Percentiles rank a stretch among this genome's conserved stretches.
phyloP scores from a whole-genome alignment of 495 filamentous ascomycete species.

The Penicillium parvum region DNA sequence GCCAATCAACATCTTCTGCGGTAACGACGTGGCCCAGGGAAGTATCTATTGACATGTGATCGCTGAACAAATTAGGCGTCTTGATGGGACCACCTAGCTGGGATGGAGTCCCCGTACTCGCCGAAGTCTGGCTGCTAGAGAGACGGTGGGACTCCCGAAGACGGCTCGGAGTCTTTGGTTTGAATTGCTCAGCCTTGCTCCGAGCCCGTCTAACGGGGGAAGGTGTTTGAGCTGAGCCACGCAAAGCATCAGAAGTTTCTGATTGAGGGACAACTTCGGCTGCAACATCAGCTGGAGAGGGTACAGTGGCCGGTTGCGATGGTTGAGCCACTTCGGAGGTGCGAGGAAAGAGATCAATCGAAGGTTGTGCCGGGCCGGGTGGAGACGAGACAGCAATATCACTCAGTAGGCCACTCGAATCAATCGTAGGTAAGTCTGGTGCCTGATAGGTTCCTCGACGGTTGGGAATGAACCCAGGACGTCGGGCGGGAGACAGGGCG shows the following conservation, averaged over 20 bases:
- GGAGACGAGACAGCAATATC: neutral
- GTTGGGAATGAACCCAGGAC: constrained; percentile 8
- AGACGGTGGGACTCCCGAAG: constrained; percentile 39
- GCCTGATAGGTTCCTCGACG: constrained; percentile 1
- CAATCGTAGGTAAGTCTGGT: constrained; percentile 6
- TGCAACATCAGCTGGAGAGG: neutral
- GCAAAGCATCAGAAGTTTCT: too few species aligned
- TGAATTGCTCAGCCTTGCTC: constrained; percentile 39
- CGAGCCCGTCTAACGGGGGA: constrained; percentile 29
- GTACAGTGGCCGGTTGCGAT: too few species aligned
- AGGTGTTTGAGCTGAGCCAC: too few species aligned
- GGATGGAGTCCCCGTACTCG: neutral
- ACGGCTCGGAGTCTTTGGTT: constrained; percentile 45
- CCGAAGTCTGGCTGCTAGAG: constrained; percentile 18
- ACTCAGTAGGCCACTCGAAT: constrained; percentile 5
- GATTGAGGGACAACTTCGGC: neutral
- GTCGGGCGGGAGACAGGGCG: neutral
- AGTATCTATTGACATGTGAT: constrained; percentile 5
- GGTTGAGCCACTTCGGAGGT: too few species aligned
- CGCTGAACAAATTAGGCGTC: neutral
- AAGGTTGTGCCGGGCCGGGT: too few species aligned
- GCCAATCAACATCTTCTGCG: constrained; percentile 3
- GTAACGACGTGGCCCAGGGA: neutral
- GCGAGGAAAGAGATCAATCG: too few species aligned
- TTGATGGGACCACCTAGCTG: neutral